phyloP scores from a whole-genome alignment of 2,329 filamentous ascomycete species.

The Aspergillus awamori region DNA sequence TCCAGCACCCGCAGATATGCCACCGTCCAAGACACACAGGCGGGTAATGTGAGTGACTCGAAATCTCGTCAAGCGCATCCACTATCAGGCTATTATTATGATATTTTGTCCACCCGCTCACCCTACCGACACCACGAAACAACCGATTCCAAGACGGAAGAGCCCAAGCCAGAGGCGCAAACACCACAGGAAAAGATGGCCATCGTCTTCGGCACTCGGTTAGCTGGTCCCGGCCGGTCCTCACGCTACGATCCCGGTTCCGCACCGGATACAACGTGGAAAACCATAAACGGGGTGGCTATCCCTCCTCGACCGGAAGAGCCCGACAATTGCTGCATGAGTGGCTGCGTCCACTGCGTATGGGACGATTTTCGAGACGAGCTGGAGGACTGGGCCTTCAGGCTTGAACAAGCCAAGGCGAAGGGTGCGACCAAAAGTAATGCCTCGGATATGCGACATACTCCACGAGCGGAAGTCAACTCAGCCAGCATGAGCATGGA shows the following conservation, averaged over 20 bases:
- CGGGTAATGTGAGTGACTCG: constrained; percentile 10
- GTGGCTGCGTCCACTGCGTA: constrained; percentile 95
- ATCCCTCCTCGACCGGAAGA: constrained; percentile 85
- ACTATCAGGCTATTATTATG: constrained; percentile 48
- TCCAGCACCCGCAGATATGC: constrained; percentile 22
- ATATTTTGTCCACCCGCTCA: constrained; percentile 41
- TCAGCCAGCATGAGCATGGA: constrained; percentile 68
- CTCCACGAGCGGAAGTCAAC: constrained; percentile 45
- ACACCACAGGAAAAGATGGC: constrained; percentile 55
- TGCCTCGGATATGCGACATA: constrained; percentile 35
- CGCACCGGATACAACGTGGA: constrained; percentile 60
- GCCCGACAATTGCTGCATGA: constrained; percentile 99
- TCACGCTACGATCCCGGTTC: constrained; percentile 59
- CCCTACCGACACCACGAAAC: constrained; percentile 25
- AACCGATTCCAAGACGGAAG: constrained; percentile 22
- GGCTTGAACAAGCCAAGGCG: constrained; percentile 63
- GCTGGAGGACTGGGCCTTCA: constrained; percentile 80
- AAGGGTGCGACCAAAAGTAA: constrained; percentile 30
- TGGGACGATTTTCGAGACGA: constrained; percentile 93
- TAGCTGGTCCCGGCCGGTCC: constrained; percentile 71
- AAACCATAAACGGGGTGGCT: constrained; percentile 71
- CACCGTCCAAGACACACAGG: constrained; percentile 14
- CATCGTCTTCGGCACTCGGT: constrained; percentile 79
- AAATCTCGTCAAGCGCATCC: constrained; percentile 40
- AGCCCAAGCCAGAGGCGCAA: constrained; percentile 24